Evolutionary conservation across 2,329 filamentous ascomycete genomes (phyloP).

Genomic region (Colletotrichum caudatum): DNA sequence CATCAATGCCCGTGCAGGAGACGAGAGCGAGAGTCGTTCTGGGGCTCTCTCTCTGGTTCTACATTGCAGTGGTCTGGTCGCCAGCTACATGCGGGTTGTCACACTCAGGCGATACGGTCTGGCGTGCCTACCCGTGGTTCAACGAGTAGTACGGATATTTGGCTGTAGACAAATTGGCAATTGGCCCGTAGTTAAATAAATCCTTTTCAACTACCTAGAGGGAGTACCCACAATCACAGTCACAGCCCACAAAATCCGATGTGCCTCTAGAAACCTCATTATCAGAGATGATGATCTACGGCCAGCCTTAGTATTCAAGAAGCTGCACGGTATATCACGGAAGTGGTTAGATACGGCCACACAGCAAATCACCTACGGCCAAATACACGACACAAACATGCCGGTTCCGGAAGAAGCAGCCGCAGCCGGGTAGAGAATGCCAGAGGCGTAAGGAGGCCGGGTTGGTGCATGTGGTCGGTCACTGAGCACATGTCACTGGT

Average conservation of each 20-base stretch:
- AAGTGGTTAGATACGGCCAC: too few species aligned
- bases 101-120: background rate
- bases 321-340: too few species aligned
- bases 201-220: too few species aligned
- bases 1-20: background rate
- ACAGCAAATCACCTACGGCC: too few species aligned
- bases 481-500: slow-evolving; percentile 19
- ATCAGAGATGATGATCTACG: too few species aligned
- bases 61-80: background rate
- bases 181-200: too few species aligned
- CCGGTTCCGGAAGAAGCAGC: slow-evolving; percentile 13
- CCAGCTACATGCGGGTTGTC: background rate
- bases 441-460: slow-evolving; percentile 9
- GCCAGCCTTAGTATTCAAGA: too few species aligned
- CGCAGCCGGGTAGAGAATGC: slow-evolving; percentile 20
- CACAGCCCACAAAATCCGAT: too few species aligned
- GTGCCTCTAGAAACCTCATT: too few species aligned
- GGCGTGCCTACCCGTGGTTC: background rate
- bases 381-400: background rate
- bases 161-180: too few species aligned
- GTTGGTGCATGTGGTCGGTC: slow-evolving; percentile 22
- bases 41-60: background rate
- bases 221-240: too few species aligned
- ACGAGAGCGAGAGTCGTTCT: background rate
- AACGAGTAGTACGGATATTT: background rate